These are phyloP conservation scores for Neoboletus brunneissimus DNA, from an alignment of 768 basidiomycete genomes.

Conservation along the genomic window DNA sequence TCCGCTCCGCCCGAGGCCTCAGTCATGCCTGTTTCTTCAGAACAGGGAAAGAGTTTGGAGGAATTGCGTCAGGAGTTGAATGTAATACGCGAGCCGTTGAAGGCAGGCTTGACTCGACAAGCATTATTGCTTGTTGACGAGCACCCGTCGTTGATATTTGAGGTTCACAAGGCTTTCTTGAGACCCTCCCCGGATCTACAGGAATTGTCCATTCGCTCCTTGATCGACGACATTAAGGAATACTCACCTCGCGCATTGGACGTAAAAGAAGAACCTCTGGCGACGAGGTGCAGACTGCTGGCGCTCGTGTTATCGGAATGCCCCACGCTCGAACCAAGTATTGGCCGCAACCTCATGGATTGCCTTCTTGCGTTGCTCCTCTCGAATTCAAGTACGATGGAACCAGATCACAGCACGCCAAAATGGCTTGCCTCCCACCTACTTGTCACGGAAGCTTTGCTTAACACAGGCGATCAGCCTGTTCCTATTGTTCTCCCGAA, in stretches of 20 bases:
- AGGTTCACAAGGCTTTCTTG: constrained; percentile 80
- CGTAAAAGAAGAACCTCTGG: constrained; percentile 70
- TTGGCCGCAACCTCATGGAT: constrained; percentile 63
- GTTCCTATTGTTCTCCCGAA: constrained; percentile 61
- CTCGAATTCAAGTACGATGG: constrained; percentile 49
- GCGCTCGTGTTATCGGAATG: constrained; percentile 81
- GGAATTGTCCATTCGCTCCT: constrained; percentile 60
- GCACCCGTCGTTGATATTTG: constrained; percentile 85
- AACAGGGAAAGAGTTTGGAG: constrained; percentile 47
- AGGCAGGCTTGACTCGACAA: constrained; percentile 59
- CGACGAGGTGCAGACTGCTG: constrained; percentile 80
- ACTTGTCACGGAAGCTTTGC: constrained; percentile 79
- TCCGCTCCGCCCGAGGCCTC: constrained; percentile 18
- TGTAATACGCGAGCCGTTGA: constrained; percentile 61
- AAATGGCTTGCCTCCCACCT: constrained; percentile 88
- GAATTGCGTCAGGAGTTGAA: constrained; percentile 68
- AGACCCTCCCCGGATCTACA: constrained; percentile 58
- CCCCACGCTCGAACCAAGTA: constrained; percentile 53
- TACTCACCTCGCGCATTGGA: constrained; percentile 67
- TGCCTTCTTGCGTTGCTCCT: constrained; percentile 63
- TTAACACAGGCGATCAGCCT: constrained; percentile 75
- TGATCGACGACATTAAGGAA: constrained; percentile 74
- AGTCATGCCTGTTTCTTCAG: constrained; percentile 8
- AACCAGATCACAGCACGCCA: constrained; percentile 58
- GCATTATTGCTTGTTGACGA: constrained; percentile 82